These are phyloP conservation scores for Saccharomyces hybrid DNA, from an alignment of 1,139 yeast species.

Conservation along the genomic window DNA sequence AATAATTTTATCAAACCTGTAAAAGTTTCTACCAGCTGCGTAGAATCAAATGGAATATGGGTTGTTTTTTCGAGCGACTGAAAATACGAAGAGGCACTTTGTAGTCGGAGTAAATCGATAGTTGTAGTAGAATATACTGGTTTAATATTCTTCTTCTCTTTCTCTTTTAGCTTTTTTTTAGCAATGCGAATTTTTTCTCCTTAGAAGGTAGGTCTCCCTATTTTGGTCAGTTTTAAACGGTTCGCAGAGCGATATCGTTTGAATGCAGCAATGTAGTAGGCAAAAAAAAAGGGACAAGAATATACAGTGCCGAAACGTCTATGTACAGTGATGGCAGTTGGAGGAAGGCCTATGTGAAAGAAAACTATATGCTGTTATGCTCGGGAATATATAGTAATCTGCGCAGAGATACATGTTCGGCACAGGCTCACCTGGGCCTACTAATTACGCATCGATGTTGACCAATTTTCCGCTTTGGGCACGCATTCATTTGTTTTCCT, in stretches of 20 bases:
- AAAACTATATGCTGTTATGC: neutral
- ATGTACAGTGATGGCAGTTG: neutral
- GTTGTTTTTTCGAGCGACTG: neutral
- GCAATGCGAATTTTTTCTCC: neutral
- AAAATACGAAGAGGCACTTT: neutral
- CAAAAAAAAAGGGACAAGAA: neutral
- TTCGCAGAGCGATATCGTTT: slow-evolving; percentile 1
- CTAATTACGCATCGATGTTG: neutral
- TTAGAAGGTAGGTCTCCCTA: neutral
- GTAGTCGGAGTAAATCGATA: neutral
- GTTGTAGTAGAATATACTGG: neutral
- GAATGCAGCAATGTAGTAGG: neutral
- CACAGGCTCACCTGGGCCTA: neutral
- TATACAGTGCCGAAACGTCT: neutral
- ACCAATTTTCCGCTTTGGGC: neutral
- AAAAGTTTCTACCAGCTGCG: neutral
- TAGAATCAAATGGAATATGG: neutral
- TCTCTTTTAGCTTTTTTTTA: neutral
- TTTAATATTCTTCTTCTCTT: neutral
- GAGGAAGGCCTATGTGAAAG: neutral
- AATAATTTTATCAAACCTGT: neutral
- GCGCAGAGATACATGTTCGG: neutral
- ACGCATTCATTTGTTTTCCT: slow-evolving; percentile 1
- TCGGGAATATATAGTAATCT: neutral
- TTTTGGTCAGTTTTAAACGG: neutral